Evolutionary conservation across 768 basidiomycete species (phyloP).

Genomic region (Nidula microcarpa): DNA sequence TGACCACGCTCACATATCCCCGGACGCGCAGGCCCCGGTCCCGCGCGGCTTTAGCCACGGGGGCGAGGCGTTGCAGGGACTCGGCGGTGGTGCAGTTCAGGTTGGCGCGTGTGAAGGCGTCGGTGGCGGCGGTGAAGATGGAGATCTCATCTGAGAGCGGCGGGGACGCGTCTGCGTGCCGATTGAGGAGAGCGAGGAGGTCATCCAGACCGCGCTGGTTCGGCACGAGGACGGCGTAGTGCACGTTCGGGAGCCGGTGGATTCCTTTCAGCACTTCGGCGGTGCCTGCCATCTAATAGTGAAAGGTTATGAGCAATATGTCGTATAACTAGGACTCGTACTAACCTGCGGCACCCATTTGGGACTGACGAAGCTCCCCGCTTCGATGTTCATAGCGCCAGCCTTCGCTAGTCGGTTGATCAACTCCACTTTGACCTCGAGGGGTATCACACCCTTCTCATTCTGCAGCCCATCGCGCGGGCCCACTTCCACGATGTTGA

Average conservation of each 20-base stretch:
- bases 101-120: constrained; percentile 83
- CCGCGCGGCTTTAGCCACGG: constrained; percentile 60
- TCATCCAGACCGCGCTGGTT: constrained; percentile 75
- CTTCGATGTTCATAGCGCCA: constrained; percentile 71
- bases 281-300: constrained; percentile 80
- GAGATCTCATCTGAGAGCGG: constrained; percentile 79
- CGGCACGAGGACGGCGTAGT: constrained; percentile 79
- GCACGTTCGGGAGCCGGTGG: constrained; percentile 47
- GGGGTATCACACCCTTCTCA: constrained; percentile 70
- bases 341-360: constrained; percentile 91
- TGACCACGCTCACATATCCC: constrained; percentile 83
- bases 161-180: constrained; percentile 28
- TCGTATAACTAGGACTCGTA: not conserved
- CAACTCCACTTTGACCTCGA: constrained; percentile 74
- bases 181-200: constrained; percentile 54
- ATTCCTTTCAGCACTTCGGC: constrained; percentile 65
- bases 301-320: not conserved
- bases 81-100: constrained; percentile 73
- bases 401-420: constrained; percentile 70
- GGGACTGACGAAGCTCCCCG: constrained; percentile 88
- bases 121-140: constrained; percentile 86
- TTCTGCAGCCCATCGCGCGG: constrained; percentile 93
- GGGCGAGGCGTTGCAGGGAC: constrained; percentile 59
- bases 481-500: constrained; percentile 85
- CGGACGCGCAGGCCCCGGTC: constrained; percentile 65